Base-by-base conservation (phyloP, 2,329 filamentous ascomycete genomes). In the Zasmidium cellare region DNA sequence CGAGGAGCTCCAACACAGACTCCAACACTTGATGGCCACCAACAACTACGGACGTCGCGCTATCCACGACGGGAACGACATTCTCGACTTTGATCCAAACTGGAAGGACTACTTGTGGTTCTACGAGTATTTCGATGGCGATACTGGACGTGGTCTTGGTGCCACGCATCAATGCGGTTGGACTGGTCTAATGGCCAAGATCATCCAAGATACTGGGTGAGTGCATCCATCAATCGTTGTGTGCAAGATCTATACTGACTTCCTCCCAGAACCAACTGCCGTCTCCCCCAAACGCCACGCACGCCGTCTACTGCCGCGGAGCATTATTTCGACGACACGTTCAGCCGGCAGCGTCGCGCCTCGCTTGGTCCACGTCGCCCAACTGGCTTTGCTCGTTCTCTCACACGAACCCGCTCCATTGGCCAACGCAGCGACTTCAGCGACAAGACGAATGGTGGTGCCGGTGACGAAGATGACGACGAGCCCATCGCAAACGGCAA, bases 121-220 rank as follows among this genome's bases (percentile, higher is more conserved):
- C 82, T 89, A 96, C 72, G 93, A 97, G 74, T 97, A 96, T 81
- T 97, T 97, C 72, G 93, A 97, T 71, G 93, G 92, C 41, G 92
- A 97, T 72, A 87, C 82, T 51, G 93, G 93, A 14, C 88, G 92
- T 65, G 93, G 94, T 16, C 83, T 97, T 1, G 93, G 93, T 57
- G 91, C 93, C 38, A 93, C 88, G 49, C 94, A 97, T 75, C 94
- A 97, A 75, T 96, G 91, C 71, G 93, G 93, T 51, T 97, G 94
- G 93, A 97, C 93, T 38, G 93, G 93, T 22, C 76, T 97, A 65
- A 92, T 97, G 73, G 93, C 93, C 23, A 92, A 96, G 76, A 90
- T 97, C 85, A 97, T 97, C 59, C 93, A 97, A 68, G 94, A 97
- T 71, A 97, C 93, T 66, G 93, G 92, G 90, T 94, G 87, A 79